Conservation (phyloP, 2,329 filamentous ascomycete genomes). For the Fusarium sp. region DNA sequence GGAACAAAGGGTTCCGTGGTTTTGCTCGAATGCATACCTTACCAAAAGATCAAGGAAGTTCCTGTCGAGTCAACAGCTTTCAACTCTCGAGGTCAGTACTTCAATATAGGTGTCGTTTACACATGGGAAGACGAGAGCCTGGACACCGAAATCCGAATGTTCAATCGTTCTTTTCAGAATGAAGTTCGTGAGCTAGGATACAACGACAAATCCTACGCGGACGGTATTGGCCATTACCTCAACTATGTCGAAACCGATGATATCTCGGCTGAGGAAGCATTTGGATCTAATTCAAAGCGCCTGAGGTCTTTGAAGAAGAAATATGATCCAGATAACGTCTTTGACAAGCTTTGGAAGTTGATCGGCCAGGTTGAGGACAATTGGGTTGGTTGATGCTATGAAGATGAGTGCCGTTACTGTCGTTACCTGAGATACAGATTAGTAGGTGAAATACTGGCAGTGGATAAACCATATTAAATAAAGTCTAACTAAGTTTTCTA, state of each 20-base stretch:
- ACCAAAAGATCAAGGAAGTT: conserved; percentile 20
- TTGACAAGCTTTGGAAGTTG: conserved; percentile 41
- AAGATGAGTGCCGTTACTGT: not conserved
- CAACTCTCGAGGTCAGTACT: conserved; percentile 42
- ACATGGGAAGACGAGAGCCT: conserved; percentile 30
- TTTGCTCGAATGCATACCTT: conserved; percentile 38
- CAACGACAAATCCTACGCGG: conserved; percentile 26
- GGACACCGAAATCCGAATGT: conserved; percentile 34
- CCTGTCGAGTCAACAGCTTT: conserved; percentile 38
- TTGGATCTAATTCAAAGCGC: conserved; percentile 30
- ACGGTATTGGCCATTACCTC: conserved; percentile 37
- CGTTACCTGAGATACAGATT: not conserved
- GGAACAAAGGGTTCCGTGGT: conserved; percentile 24
- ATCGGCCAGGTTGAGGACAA: conserved; percentile 34
- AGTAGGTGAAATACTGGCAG: not conserved
- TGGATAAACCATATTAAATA: not conserved
- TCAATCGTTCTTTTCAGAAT: conserved; percentile 39
- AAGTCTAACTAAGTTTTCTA: not conserved
- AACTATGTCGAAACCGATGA: conserved; percentile 31
- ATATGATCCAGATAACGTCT: conserved; percentile 37
- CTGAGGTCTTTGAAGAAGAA: conserved; percentile 34
- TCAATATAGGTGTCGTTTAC: conserved; percentile 34
- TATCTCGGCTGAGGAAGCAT: conserved; percentile 36
- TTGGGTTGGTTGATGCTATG: conserved; percentile 21
- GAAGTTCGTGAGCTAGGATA: conserved; percentile 36